Evolutionary conservation across 1,284 basidiomycete species (phyloP), one percentile per base, ranked within the genome.

Genomic region (Ceratobasidium papillatum): DNA sequence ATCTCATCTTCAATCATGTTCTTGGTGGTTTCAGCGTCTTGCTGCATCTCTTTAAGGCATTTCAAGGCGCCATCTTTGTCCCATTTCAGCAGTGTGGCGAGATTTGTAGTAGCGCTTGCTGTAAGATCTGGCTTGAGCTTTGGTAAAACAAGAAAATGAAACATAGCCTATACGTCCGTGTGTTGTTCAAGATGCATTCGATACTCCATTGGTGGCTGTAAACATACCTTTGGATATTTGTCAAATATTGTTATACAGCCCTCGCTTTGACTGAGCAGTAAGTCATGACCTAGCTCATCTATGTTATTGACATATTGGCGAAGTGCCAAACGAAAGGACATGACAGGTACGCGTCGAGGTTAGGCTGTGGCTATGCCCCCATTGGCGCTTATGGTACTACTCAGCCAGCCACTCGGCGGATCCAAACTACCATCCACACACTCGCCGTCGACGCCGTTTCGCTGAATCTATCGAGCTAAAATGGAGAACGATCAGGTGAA

Each of bases 111-210:
- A 34, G 88, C 83, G 11, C 79, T 77, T 1, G 80, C 79, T 2
- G 80, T 82, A 64, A 86, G 68, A 0, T 77, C 69, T 8, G 76
- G 3, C 80, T 78, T 77, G 76, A 87, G 74, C 79, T 92, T 88
- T 47, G 94, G 94, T 17, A 95, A 83, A 74, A 95, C 82, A 52
- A 95, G 86, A 79, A 94, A 91, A 81, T 97, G 95, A 81, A 94
- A 95, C 71, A 88, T 89, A 1, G 92, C 87, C 84, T 78, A 63
- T 59, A n/a, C n/a, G n/a, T n/a, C n/a, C n/a, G 2, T 56, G 25
- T 19, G 25, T 25, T 45, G 59, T 43, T 32, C 62, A 36, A 32
- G 34, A 49, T 45, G 12, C 19, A 19, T 43, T 3, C 22, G 49
- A 14, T 22, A 61, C 27, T 56, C 2, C 74, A 41, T 30, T 56